A percentile compares a stretch with the other conserved stretches of the same genome.
Conservation (phyloP, 768 basidiomycete genomes). For the Pleurotus eryngii region DNA sequence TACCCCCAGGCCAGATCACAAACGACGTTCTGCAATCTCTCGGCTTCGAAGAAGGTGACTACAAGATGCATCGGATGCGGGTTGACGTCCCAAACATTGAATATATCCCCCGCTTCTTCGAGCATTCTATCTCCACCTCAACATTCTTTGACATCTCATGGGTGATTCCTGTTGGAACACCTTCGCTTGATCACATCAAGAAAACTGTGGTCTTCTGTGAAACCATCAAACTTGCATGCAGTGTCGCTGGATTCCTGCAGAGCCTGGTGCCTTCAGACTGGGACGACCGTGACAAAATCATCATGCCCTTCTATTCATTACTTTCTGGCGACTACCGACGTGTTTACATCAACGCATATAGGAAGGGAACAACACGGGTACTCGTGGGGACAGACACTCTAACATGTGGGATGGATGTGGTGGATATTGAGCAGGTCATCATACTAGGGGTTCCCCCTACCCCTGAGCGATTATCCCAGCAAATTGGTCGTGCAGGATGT, state of each 20-base stretch:
- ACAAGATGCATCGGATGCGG: too few relatives aligned
- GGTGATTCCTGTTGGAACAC: not conserved
- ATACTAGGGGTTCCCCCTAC: too few relatives aligned
- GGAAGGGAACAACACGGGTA: not conserved
- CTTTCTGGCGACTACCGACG: too few relatives aligned
- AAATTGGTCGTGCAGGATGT: slow-evolving; percentile 1
- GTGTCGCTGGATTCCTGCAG: not conserved
- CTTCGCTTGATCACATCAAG: not conserved
- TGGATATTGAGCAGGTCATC: slow-evolving; percentile 13
- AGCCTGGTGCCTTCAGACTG: not conserved
- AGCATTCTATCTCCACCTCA: too few relatives aligned
- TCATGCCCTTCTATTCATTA: not conserved
- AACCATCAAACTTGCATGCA: not conserved
- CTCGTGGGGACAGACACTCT: not conserved
- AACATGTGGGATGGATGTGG: slow-evolving; percentile 13
- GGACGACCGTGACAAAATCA: not conserved
- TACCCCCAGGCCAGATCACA: too few relatives aligned
- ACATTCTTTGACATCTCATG: too few relatives aligned
- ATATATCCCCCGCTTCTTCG: too few relatives aligned
- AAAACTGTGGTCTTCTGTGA: not conserved
- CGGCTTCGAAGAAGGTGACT: too few relatives aligned
- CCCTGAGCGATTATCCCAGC: too few relatives aligned
- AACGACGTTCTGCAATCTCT: too few relatives aligned
- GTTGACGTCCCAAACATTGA: too few relatives aligned
- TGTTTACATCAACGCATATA: too few relatives aligned